Evolutionary conservation across 257 asterid genomes (phyloP).

Genomic region (Nicotiana undulata): DNA sequence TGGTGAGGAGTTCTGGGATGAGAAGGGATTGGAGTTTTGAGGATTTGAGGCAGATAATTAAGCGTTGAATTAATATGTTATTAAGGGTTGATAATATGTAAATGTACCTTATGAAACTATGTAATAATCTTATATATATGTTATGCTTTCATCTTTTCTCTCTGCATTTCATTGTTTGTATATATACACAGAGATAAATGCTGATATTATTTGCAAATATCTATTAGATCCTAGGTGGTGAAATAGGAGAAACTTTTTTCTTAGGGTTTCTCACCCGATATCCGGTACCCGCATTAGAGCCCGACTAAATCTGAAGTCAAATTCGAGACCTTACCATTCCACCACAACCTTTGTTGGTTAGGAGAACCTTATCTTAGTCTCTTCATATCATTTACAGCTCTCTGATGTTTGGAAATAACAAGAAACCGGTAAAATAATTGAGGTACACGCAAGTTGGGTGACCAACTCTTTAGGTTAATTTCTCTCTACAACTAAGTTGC

Average conservation of each 20-base stretch:
- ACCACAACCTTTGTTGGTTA: too few relatives aligned
- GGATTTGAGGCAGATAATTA: conserved; percentile 23
- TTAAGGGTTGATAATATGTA: conserved; percentile 3
- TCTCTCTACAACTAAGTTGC: too few relatives aligned
- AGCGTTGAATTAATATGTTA: not conserved
- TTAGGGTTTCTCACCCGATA: too few relatives aligned
- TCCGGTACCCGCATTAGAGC: too few relatives aligned
- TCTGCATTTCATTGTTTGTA: not conserved
- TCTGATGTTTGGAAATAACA: not conserved
- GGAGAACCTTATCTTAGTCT: not conserved
- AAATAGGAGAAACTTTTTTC: not conserved
- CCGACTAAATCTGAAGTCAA: too few relatives aligned
- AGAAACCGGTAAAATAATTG: too few relatives aligned
- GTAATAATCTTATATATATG: not conserved
- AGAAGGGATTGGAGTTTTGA: conserved; percentile 55
- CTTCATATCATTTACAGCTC: not conserved
- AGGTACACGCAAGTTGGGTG: not conserved
- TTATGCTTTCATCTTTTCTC: not conserved
- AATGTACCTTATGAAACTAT: not conserved
- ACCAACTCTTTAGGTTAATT: too few relatives aligned
- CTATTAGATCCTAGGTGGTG: not conserved
- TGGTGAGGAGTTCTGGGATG: conserved; percentile 46
- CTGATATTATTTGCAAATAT: not conserved
- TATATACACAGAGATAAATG: not conserved
- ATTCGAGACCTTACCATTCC: too few relatives aligned